Evolutionary conservation across 1,284 basidiomycete genomes (phyloP), one percentile per base, ranked within the genome.

Genomic region (Peniophora sp.): DNA sequence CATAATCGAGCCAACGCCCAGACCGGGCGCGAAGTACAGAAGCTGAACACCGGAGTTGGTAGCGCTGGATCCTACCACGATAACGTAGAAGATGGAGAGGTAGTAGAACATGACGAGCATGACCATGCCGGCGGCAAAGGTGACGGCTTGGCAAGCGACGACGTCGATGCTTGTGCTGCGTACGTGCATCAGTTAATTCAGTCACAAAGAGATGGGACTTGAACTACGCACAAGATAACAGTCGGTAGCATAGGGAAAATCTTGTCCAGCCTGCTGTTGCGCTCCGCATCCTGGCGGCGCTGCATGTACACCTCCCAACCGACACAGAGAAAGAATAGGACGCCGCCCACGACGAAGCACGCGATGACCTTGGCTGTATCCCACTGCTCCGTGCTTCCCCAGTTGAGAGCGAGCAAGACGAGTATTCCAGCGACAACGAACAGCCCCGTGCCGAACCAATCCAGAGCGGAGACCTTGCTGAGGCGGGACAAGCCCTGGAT

Each of bases 61-160:
- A 11, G 72, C 59, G 16, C 65, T 61, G 25, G 67, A 55, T 1
- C 70, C 71, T 27, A 61, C 62, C 10, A 74, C 76, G 48, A 77
- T 65, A 6, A 68, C 67, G 59, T 73, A 69, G 61, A 75, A 77
- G 48, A 78, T 73, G 0, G 77, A 68, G 45, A 78, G 65, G 53
- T 77, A 78, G 57, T 77, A 78, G 60, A 77, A 75, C 65, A 74
- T 70, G 49, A 73, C 75, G 52, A 78, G 65, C 69, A 72, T 72
- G 53, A 78, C 66, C 60, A 77, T 71, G 9, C 76, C 75, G 1
- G 63, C 64, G 5, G 70, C 65, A 48, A 74, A 68, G 16, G 67
- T 65, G 16, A 58, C 67, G 51, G 65, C 72, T 55, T 67, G 66
- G 32, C 65, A 64, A 3, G 68, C 65, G 50, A 66, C 68, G 35